phyloP scores from a whole-genome alignment of 768 basidiomycete genomes.

The Leucocoprinus leucothites region DNA sequence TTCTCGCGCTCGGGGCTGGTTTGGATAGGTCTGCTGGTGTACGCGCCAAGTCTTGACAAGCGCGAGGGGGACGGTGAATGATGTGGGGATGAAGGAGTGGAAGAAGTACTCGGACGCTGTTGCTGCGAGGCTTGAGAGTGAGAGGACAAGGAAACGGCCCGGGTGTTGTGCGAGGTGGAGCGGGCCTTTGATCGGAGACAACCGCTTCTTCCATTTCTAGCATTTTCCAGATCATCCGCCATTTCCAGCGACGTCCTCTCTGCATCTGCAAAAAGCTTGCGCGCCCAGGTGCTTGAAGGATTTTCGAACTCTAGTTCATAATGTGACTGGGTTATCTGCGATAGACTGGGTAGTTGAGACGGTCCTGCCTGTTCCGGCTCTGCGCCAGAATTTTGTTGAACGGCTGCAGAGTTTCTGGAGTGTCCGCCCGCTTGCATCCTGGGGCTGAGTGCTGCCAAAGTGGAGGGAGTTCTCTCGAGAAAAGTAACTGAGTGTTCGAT shows the following conservation, averaged over 20 bases:
- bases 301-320: constrained; percentile 8
- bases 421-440: background rate
- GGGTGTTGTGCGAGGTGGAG: constrained; percentile 2
- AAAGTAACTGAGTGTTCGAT: background rate
- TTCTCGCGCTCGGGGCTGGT: constrained; percentile 10
- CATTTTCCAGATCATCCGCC: background rate
- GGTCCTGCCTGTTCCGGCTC: background rate
- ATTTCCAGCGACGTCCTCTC: too few relatives aligned
- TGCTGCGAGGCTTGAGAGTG: background rate
- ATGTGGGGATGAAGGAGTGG: background rate
- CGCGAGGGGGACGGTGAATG: background rate
- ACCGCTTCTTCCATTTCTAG: background rate
- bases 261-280: background rate
- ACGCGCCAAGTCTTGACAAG: background rate
- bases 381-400: background rate
- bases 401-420: background rate
- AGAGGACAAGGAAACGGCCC: background rate
- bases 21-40: background rate
- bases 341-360: background rate
- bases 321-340: background rate
- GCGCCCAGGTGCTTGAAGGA: background rate
- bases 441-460: background rate
- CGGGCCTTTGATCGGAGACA: background rate
- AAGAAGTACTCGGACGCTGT: background rate
- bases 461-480: background rate